phyloP scores from a whole-genome alignment of 306 rosid species.

The Ormosia semicastrata region DNA sequence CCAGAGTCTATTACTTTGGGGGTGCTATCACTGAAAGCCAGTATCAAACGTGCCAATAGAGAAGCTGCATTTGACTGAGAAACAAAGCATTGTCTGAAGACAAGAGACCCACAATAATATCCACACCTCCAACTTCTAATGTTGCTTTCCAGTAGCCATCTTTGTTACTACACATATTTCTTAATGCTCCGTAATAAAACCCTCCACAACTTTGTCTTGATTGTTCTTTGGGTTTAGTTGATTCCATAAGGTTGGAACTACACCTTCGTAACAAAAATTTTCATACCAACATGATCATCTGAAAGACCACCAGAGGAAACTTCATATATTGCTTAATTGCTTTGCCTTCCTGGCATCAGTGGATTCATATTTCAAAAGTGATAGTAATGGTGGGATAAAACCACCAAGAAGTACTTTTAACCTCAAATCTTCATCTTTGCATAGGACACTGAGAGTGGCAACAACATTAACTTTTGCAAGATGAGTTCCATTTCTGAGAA shows the following conservation, averaged over 20 bases:
- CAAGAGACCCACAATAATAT: conserved; percentile 82
- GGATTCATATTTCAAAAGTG: conserved; percentile 80
- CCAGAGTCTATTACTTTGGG: conserved; percentile 92
- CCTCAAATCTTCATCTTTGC: conserved; percentile 92
- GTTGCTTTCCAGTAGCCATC: conserved; percentile 95
- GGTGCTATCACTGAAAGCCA: conserved; percentile 91
- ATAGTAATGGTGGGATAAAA: conserved; percentile 90
- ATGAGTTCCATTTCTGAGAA: conserved; percentile 83
- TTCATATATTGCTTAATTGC: conserved; percentile 92
- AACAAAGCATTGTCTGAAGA: conserved; percentile 83
- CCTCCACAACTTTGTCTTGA: conserved; percentile 89
- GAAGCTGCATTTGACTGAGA: conserved; percentile 98
- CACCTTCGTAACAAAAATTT: conserved; percentile 96
- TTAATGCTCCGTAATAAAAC: conserved; percentile 93
- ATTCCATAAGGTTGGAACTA: conserved; percentile 93
- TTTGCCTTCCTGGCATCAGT: conserved; percentile 82
- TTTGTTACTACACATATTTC: conserved; percentile 95
- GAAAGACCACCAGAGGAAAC: conserved; percentile 92
- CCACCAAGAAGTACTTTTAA: conserved; percentile 97
- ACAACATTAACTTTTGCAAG: conserved; percentile 89
- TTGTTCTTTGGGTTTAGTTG: conserved; percentile 72
- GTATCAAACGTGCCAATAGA: conserved; percentile 84
- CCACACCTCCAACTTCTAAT: conserved; percentile 94
- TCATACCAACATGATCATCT: conserved; percentile 88
- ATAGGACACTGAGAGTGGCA: conserved; percentile 69